Conservation (phyloP, 352 stramenopile species). For the Phytopythium montanum region DNA sequence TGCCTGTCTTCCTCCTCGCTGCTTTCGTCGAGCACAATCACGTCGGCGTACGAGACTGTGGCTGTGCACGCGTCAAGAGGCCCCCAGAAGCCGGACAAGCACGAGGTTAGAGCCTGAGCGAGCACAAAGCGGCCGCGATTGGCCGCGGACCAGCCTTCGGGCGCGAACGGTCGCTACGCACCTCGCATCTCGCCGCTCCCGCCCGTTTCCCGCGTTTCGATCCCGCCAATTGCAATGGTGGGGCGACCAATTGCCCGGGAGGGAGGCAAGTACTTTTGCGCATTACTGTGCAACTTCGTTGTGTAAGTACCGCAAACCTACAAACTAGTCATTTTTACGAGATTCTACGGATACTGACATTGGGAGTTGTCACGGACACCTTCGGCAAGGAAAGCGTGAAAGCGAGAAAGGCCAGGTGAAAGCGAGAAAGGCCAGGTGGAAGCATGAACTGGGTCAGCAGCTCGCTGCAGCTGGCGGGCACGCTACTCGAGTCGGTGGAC, state of each 20-base stretch:
- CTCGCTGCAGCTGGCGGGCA: conserved; percentile 75
- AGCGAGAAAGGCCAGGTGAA: conserved; percentile 10
- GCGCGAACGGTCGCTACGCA: conserved; percentile 3
- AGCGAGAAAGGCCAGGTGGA: not conserved
- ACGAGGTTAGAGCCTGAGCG: not conserved
- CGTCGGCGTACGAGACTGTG: conserved; percentile 20
- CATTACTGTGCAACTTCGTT: not conserved
- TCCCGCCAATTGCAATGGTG: conserved; percentile 3
- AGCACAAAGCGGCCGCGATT: not conserved
- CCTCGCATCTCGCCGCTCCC: conserved; percentile 5
- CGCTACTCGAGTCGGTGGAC: conserved; percentile 82
- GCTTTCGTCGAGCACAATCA: conserved; percentile 52
- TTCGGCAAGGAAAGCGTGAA: not conserved
- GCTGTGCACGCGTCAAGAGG: not conserved
- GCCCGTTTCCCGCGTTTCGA: not conserved
- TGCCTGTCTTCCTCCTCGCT: conserved; percentile 34
- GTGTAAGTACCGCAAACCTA: not conserved
- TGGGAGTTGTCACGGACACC: too few species aligned
- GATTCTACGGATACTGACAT: too few species aligned
- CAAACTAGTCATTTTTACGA: not conserved
- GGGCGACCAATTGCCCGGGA: too few species aligned
- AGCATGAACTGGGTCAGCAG: conserved; percentile 85
- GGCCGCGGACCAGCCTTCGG: too few species aligned
- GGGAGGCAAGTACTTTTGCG: not conserved
- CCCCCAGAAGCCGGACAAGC: not conserved